Evolutionary conservation across 139 green algal species (phyloP), one percentile per base, ranked within the genome.

Genomic region (Trebouxia sp.): DNA sequence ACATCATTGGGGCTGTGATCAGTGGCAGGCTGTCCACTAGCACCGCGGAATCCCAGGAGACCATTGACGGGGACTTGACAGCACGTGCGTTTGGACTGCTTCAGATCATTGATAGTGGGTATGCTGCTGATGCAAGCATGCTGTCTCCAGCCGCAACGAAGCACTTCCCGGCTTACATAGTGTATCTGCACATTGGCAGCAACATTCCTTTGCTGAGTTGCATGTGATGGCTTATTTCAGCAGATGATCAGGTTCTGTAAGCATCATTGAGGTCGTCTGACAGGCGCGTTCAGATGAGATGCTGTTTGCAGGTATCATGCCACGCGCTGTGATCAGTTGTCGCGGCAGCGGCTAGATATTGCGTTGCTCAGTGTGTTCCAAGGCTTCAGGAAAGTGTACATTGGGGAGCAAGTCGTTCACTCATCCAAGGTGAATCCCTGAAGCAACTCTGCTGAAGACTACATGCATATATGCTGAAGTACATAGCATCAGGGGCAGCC

Each of bases 331-430:
- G 80, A 76, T 0, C 87, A 96, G 83, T 56, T 78, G 14, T 92
- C 84, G 0, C 87, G 96, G 50, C 96, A 98, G 84, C 91, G 96
- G 26, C 84, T 99, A 56, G 96, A 99, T 84, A 80, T 93, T 9
- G 93, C 96, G 0, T 47, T 99, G 3, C 85, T 99, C 11, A 84
- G 87, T 53, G 98, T 99, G 84, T 97, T 99, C 84, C 95, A 99
- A 83, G 93, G 88, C 84, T 99, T 99, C 87, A 85, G 96, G 3
- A 97, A 94, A 79, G 94, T 98, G 26, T 99, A 99, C 85, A 91
- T 99, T 1, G 96, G 95, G 5, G 95, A 98, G 86, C 92, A 98
- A 87, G 94, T 97, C 42, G 97, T 98, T 91, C 96, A 98, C 85
- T 93, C 89, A 85, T 94, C 85, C 88, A 98, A 97, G 87, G 95